Base-by-base conservation (phyloP, 1,284 basidiomycete genomes). In the Grifola frondosa region DNA sequence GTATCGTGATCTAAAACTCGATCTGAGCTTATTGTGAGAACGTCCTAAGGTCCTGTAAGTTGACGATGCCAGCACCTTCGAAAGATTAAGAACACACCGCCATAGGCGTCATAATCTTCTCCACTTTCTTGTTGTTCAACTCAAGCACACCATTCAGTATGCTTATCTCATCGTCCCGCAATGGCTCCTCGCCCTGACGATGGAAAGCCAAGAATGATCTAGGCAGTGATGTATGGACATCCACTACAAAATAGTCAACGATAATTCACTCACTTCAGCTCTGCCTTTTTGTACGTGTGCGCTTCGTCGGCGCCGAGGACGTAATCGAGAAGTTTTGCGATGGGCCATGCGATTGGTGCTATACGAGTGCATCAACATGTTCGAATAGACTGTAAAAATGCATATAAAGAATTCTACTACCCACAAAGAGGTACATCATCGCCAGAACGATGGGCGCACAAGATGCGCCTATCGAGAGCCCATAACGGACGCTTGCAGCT, bases 71-170 rank as follows among this genome's bases (percentile, higher is more conserved):
- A 24, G 23, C 10, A 40, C 41, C 15, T 24, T 22, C 34, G 38
- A 42, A 7, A 21, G 20, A 30, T 30, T 20, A 20, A 19, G 12
- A 12, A 50, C 70, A 15, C 37, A 86, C 87, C 59, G 79, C 71
- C 66, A 94, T 84, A 1, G 87, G 84, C 0, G 91, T 95, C 92
- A 94, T 95, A 52, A 97, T 92, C 28, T 78, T 68, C 52, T 87
- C 79, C 1, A 90, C 88, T 20, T 81, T 84, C 64, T 95, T 93
- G 17, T 82, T 81, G 60, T 90, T 93, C 42, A 96, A 74, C 43
- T 91, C 89, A 25, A 94, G 67, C 0, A 95, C 91, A 11, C 90
- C 89, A 59, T 92, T 94, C 32, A 96, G 70, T 54, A 96, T 95
- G 38, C 77, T 78, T 46, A 94, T 93, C 65, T 94, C 88, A 55